phyloP scores from a whole-genome alignment of 2,329 filamentous ascomycete species.

The Beauveria asiatica region DNA sequence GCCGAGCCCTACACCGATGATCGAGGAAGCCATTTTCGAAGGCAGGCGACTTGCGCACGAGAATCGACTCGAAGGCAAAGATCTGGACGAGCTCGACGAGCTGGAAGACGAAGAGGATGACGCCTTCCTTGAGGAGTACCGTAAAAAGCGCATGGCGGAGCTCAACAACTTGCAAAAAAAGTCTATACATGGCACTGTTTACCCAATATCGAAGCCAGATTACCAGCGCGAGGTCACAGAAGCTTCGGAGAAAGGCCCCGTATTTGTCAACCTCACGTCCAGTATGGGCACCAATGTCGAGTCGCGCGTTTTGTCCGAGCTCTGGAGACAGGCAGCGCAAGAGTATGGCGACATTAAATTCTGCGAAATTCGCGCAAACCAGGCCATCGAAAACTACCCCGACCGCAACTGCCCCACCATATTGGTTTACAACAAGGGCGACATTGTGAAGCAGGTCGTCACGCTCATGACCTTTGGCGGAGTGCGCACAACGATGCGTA shows the following conservation, averaged over 20 bases:
- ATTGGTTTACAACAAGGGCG: constrained; percentile 81
- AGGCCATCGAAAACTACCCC: constrained; percentile 95
- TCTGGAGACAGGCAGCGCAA: constrained; percentile 75
- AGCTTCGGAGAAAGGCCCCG: constrained; percentile 60
- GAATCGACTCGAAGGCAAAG: constrained; percentile 87
- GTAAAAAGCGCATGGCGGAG: constrained; percentile 80
- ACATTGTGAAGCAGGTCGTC: constrained; percentile 88
- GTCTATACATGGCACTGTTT: constrained; percentile 80
- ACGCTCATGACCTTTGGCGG: constrained; percentile 76
- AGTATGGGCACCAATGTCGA: constrained; percentile 73
- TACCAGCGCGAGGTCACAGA: constrained; percentile 89
- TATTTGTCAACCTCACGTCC: constrained; percentile 76
- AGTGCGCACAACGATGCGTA: constrained; percentile 57
- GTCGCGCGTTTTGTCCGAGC: constrained; percentile 70
- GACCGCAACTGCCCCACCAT: constrained; percentile 93
- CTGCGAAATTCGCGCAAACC: constrained; percentile 83
- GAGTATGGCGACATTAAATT: constrained; percentile 96
- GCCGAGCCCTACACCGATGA: constrained; percentile 88
- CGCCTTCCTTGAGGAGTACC: constrained; percentile 78
- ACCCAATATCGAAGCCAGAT: constrained; percentile 89
- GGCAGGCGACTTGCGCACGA: constrained; percentile 79
- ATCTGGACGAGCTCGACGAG: constrained; percentile 85
- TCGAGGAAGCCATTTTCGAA: constrained; percentile 86
- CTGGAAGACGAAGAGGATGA: constrained; percentile 96
- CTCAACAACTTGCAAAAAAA: constrained; percentile 66